Conservation (phyloP, 805 yeast genomes). For the Cyberlindnera lachancei region DNA sequence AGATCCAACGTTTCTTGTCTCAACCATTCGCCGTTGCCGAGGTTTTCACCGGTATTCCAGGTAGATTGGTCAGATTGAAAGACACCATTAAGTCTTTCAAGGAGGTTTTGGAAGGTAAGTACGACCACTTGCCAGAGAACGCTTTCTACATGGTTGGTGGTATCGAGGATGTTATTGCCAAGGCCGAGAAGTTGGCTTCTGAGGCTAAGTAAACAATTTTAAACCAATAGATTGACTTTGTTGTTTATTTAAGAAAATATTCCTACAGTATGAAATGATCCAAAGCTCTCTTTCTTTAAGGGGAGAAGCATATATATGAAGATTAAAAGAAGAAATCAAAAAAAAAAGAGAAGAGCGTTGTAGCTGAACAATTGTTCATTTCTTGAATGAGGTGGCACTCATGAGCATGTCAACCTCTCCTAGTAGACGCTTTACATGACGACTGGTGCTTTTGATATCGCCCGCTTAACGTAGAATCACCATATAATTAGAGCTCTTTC, state of each 20-base stretch:
- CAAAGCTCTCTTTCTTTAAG: background rate
- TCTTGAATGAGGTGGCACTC: background rate
- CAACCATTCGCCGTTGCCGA: slow-evolving; percentile 99
- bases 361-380: background rate
- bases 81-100: slow-evolving; percentile 93
- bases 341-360: too few relatives aligned
- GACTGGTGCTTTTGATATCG: too few relatives aligned
- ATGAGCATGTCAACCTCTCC: too few relatives aligned
- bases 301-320: background rate
- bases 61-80: slow-evolving; percentile 93
- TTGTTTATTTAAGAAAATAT: slow-evolving; percentile 2
- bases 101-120: slow-evolving; percentile 96
- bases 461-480: too few relatives aligned
- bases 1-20: slow-evolving; percentile 99
- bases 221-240: background rate
- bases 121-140: slow-evolving; percentile 97
- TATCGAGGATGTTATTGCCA: slow-evolving; percentile 96
- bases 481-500: too few relatives aligned
- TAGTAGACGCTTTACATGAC: too few relatives aligned
- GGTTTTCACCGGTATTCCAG: slow-evolving; percentile 99
- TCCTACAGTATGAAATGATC: slow-evolving; percentile 3
- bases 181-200: slow-evolving; percentile 98
- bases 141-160: slow-evolving; percentile 99
- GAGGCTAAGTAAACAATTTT: slow-evolving; percentile 54
- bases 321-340: background rate